A percentile compares a stretch with the other conserved stretches of the same genome.
These are phyloP conservation scores for Ogataea naganishii DNA, from an alignment of 805 yeast species.

Conservation along the genomic window DNA sequence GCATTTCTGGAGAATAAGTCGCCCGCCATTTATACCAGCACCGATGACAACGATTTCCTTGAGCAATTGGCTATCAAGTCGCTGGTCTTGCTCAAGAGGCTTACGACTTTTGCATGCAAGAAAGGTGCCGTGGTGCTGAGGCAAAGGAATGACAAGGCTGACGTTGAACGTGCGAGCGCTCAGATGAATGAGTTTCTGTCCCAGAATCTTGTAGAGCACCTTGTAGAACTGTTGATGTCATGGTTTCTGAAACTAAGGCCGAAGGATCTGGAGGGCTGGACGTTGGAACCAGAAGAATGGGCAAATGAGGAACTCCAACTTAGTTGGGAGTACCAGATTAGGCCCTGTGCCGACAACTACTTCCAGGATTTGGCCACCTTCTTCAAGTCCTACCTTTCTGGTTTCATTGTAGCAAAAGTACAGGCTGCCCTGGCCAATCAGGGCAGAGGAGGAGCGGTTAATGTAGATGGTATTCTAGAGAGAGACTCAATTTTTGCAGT, in stretches of 20 bases:
- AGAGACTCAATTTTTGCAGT: conserved; percentile 76
- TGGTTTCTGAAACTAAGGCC: conserved; percentile 73
- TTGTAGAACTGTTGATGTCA: conserved; percentile 59
- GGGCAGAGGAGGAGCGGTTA: conserved; percentile 9
- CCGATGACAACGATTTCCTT: conserved; percentile 60
- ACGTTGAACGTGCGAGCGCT: conserved; percentile 48
- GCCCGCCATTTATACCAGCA: conserved; percentile 47
- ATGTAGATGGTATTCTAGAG: conserved; percentile 37
- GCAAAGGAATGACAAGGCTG: conserved; percentile 56
- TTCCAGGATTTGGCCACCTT: conserved; percentile 64
- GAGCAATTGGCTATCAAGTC: conserved; percentile 62
- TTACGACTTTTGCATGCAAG: conserved; percentile 53
- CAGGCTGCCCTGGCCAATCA: conserved; percentile 26
- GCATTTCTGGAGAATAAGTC: conserved; percentile 59
- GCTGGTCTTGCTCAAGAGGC: conserved; percentile 52
- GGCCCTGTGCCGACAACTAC: conserved; percentile 83
- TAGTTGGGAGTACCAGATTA: conserved; percentile 75
- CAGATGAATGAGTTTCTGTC: conserved; percentile 51
- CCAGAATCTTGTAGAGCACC: conserved; percentile 40
- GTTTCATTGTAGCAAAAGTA: conserved; percentile 51
- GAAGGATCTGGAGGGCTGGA: conserved; percentile 75
- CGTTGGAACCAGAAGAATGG: conserved; percentile 88
- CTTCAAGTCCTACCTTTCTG: conserved; percentile 48
- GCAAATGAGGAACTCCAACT: conserved; percentile 68
- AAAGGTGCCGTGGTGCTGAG: conserved; percentile 59